Evolutionary conservation across 2,329 filamentous ascomycete genomes (phyloP), one percentile per base, ranked within the genome.

Genomic region (Thelonectria blattea): DNA sequence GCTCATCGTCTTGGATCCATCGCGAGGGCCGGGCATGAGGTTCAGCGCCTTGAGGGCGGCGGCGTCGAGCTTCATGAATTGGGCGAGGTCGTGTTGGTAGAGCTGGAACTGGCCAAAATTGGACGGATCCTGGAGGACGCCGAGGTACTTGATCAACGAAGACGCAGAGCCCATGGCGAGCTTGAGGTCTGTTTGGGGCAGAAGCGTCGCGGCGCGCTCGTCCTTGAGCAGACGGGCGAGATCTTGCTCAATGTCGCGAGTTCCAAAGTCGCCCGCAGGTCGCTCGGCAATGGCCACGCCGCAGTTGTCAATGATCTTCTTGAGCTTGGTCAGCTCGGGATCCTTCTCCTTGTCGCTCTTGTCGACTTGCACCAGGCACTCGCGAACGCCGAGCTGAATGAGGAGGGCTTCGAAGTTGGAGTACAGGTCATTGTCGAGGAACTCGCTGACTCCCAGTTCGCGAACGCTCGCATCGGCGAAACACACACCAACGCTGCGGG

Each of bases 41-140:
- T 99, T 99, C 55, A 99, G 83, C 0, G 95, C 95, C 71, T 96
- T 94, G 45, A 99, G 81, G 0, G 95, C 95, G 1, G 95, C 92
- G 1, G 96, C 93, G 76, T 99, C 95, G 5, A 99, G 83, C 78
- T 97, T 99, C 95, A 99, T 99, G 75, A 92, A 99, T 71, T 99
- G 93, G 2, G 93, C 90, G 46, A 99, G 80, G 73, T 99, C 95
- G 76, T 99, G 95, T 76, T 99, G 95, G 73, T 98, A 99, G 15
- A 99, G 85, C 75, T 94, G 92, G 73, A 96, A 99, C 73, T 99
- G 94, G 3, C 96, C 95, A 75, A 97, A 98, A 76, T 99, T 99
- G 57, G 91, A 92, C 1, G 91, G 81, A 73, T 99, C 95, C 30
- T 95, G 91, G 77, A 99, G 85, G 37, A 96, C 89, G 37, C 91